Percentiles rank a stretch among this genome's conserved stretches.
phyloP scores from a whole-genome alignment of 164 flowering plant species.

The Magnolia changhungtana region DNA sequence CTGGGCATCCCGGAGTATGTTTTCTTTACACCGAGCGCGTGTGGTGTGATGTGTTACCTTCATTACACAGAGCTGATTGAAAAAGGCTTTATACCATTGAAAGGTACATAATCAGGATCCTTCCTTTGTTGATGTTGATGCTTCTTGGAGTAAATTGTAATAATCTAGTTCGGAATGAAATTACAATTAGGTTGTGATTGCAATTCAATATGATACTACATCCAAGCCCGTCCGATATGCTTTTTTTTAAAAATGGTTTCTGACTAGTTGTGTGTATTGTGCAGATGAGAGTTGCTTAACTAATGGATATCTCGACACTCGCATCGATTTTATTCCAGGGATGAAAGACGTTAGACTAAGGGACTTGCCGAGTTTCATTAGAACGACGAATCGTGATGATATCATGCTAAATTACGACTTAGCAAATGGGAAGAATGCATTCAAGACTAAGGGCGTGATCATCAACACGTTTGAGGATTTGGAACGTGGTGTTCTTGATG shows the following conservation, averaged over 20 bases:
- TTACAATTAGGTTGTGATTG: too few species aligned
- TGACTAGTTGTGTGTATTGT: background rate
- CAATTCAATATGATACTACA: too few species aligned
- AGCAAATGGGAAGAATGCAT: background rate
- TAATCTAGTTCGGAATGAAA: too few species aligned
- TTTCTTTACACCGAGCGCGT: conserved; percentile 32
- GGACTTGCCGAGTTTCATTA: conserved; percentile 7
- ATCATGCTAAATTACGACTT: conserved; percentile 8
- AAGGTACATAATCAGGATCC: conserved; percentile 22
- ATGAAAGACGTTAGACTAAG: conserved; percentile 6
- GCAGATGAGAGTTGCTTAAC: conserved; percentile 6
- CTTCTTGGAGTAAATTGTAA: too few species aligned
- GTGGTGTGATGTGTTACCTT: conserved; percentile 16
- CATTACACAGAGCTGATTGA: conserved; percentile 19
- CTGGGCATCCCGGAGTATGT: conserved; percentile 26
- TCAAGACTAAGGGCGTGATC: background rate
- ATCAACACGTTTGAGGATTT: conserved; percentile 9
- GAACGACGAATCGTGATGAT: conserved; percentile 1
- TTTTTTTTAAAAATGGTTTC: background rate
- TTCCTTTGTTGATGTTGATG: too few species aligned
- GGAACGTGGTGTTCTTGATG: background rate
- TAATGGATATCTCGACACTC: conserved; percentile 9
- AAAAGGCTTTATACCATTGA: conserved; percentile 22
- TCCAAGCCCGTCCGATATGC: too few species aligned
- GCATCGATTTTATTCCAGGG: conserved; percentile 9